These are phyloP conservation scores for Diaporthe longicolla DNA, from an alignment of 2,329 filamentous ascomycete species.

Conservation along the genomic window DNA sequence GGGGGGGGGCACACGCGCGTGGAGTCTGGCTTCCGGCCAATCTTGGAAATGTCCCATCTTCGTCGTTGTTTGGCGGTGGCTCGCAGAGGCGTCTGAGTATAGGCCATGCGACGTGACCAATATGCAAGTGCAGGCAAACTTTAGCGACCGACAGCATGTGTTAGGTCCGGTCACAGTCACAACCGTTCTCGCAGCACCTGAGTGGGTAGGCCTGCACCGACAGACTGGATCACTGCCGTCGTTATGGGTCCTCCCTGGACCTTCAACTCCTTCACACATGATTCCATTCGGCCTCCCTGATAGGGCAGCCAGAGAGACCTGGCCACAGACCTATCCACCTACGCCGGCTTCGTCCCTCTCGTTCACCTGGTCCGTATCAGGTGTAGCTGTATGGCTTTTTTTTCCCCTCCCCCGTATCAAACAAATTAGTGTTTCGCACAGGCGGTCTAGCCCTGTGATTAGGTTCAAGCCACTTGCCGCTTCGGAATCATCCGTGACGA, in stretches of 20 bases:
- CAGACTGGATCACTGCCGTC: conserved; percentile 46
- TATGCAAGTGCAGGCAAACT: conserved; percentile 10
- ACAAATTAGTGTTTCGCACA: no score
- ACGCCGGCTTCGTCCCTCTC: conserved; percentile 9
- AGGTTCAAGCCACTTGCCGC: conserved; percentile 15
- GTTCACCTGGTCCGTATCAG: neutral
- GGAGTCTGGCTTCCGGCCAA: neutral
- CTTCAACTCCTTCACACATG: neutral
- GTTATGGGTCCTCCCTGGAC: conserved; percentile 57
- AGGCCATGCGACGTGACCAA: conserved; percentile 18
- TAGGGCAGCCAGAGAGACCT: neutral
- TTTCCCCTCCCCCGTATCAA: neutral
- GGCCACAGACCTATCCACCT: neutral
- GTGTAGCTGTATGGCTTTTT: neutral
- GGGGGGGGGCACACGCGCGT: neutral
- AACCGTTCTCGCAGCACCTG: conserved; percentile 10
- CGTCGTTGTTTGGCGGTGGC: neutral
- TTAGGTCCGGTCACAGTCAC: conserved; percentile 9
- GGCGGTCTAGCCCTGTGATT: conserved; percentile 23
- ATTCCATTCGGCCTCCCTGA: conserved; percentile 13
- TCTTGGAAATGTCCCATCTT: neutral
- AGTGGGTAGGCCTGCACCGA: conserved; percentile 38
- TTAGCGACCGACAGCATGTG: neutral
- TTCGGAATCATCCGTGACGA: conserved; percentile 28
- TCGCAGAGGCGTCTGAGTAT: neutral